Evolutionary conservation across 2,329 filamentous ascomycete genomes (phyloP), one percentile per base, ranked within the genome.

Genomic region (Alternaria ventricosa): DNA sequence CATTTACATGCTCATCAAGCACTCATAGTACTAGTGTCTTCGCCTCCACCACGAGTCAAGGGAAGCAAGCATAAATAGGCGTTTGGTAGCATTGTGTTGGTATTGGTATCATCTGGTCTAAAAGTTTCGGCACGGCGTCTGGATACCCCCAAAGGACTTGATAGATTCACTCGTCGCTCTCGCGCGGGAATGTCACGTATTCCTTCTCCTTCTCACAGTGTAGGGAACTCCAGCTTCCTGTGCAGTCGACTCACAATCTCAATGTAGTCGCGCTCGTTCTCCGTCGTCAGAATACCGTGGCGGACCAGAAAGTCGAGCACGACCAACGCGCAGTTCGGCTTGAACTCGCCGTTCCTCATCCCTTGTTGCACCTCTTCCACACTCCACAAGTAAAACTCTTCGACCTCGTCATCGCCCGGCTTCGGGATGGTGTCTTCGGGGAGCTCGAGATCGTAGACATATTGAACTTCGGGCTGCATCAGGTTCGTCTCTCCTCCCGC

Each of bases 1-100:
- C 78, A 89, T 96, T 68, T 99, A 99, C 79, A 87, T 99, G 65
- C 87, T 98, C 64, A 85, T 97, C 72, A 99, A 97, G 89, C 97
- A 96, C 89, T 95, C 79, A 64, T 71, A 68, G 57, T 30, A 25
- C 18, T 22, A 41, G 27, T 25, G n/a, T n/a, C 22, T 36, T 33
- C 12, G 47, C 18, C 45, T 27, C 56, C 28, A 56, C 28, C 20
- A 50, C 41, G 44, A 50, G 36, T 63, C 67, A 62, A 46, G 61
- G 58, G 62, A 64, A 61, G 53, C 41, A 67, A 69, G 73, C 74
- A 78, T 77, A 70, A 69, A 45, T 61, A 54, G 75, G 77, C 76
- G 76, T 78, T 78, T 58, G 65, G 69, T 47, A 51, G 63, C 55
- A 67, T 62, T 60, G 68, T 64, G 65, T 69, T 68, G 70, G 65